phyloP scores from a whole-genome alignment of 2,329 filamentous ascomycete species.

The Beauveria australis region DNA sequence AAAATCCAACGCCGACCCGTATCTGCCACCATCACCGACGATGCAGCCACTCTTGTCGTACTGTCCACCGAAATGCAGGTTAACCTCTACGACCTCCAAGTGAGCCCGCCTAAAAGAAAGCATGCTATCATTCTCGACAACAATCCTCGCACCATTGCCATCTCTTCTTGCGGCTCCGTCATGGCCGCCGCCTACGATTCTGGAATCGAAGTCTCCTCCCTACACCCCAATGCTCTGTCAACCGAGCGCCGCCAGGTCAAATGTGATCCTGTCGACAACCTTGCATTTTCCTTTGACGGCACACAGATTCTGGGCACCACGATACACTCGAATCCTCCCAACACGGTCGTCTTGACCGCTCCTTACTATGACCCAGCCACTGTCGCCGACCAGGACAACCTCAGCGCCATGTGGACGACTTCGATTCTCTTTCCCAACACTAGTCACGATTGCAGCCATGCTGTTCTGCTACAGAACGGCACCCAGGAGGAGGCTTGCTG shows the following conservation, averaged over 20 bases:
- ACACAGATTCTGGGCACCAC: constrained; percentile 73
- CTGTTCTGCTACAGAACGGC: constrained; percentile 57
- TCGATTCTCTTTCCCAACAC: constrained; percentile 78
- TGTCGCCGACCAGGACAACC: constrained; percentile 55
- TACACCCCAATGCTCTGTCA: constrained; percentile 53
- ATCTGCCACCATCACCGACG: constrained; percentile 70
- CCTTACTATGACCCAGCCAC: constrained; percentile 70
- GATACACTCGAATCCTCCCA: constrained; percentile 52
- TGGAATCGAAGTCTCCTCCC: constrained; percentile 78
- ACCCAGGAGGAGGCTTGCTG: constrained; percentile 59
- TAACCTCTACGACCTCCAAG: constrained; percentile 69
- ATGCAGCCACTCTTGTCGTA: constrained; percentile 68
- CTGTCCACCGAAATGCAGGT: constrained; percentile 76
- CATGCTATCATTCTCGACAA: constrained; percentile 72
- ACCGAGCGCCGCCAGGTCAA: constrained; percentile 70
- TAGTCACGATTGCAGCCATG: constrained; percentile 71
- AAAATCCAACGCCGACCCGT: constrained; percentile 70
- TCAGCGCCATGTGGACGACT: constrained; percentile 74
- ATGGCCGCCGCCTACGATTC: constrained; percentile 79
- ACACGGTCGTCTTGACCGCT: constrained; percentile 68
- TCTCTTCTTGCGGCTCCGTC: constrained; percentile 75
- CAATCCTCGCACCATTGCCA: constrained; percentile 65
- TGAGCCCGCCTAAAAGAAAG: constrained; percentile 58
- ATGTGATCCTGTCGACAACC: constrained; percentile 64
- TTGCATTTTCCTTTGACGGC: constrained; percentile 70